Evolutionary conservation across 192 early-diverging fungal genomes (phyloP), one percentile per base, ranked within the genome.

Genomic region (Backusella luteola): DNA sequence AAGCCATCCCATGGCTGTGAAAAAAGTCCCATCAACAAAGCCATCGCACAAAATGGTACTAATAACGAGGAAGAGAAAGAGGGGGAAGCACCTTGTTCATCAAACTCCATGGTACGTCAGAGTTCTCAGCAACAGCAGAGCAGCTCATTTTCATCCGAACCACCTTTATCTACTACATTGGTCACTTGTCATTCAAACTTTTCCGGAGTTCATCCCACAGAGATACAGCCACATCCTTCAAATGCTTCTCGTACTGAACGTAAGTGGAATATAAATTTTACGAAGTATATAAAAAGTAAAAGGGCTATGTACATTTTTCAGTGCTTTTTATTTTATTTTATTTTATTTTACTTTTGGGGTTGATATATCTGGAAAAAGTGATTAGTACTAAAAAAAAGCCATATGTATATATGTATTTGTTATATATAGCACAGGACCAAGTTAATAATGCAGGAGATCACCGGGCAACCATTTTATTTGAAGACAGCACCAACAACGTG

Each of bases 391-490:
- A 63, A 63, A 59, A 56, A 29, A 63, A 7, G n/a, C 6, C 46
- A 49, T n/a, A 49, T 49, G 46, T 49, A 49, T 49, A 49, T 66
- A 38, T 68, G 41, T 66, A 67, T 26, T 74, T 59, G 32, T 67
- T 36, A 68, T 36, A 46, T 63, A 63, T 63, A 63, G 56, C 19
- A n/a, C 36, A 23, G 46, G 41, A 41, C 41, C 66, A 34, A 42
- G 67, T n/a, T 63, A 63, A 63, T 63, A 34, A 34, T 46, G 75
- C 75, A 46, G 36, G 75, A 26, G 75, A 76, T 69, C 74, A 63
- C 5, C 49, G 74, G 68, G 34, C 36, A 39, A 70, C 68, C 4
- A 44, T 71, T 8, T 53, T 70, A n/a, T 29, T 74, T 39, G 73
- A 74, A 41, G 59, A 66, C 26, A 36, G 41, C 29, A 34, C 44